Evolutionary conservation across 352 stramenopile species (phyloP), one percentile per base, ranked within the genome.

Genomic region (Phytopythium kandeliae): DNA sequence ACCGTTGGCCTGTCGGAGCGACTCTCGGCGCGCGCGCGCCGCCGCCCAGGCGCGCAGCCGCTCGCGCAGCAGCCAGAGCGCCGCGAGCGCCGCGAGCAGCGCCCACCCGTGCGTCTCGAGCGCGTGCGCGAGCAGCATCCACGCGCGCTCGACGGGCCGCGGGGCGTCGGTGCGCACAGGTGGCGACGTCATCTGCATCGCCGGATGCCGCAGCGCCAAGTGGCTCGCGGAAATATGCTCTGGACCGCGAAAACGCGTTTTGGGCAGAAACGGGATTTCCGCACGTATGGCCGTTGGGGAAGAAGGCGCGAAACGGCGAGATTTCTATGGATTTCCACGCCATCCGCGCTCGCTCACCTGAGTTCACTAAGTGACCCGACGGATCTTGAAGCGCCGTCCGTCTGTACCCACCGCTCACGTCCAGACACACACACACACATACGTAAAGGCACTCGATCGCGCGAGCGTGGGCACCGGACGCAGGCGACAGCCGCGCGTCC

Each of bases 61-160:
- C 26, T 56, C 36, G 8, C 60, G 55, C 6, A 37, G 46, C 25
- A 72, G 28, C 48, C 68, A 60, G 11, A 74, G 37, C 15, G 78
- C 43, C 19, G 75, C 43, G 8, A 57, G 31, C 1, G 44, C 43
- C 38, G 55, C 44, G 25, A 89, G 60, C 42, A 87, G 48, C 54
- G 65, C 70, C 75, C 74, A 87, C 26, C 75, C 78, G 48, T 87
- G 58, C 2, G 52, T 46, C 60, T 87, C 78, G 5, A 89, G 48
- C 43, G 61, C 21, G 28, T 38, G 36, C 30, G 69, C 56, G 46
- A 65, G 38, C 21, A 48, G 31, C 45, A 54, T 16, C 73, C 70
- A 81, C 8, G 67, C 47, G 40, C 0, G 26, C 19, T 51, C 17
- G 11, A 47, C 47, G 6, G 28, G 28, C 4, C n/a, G n/a, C n/a